Conservation (phyloP, 305 asterid genomes). For the Fraxinus latifolia region DNA sequence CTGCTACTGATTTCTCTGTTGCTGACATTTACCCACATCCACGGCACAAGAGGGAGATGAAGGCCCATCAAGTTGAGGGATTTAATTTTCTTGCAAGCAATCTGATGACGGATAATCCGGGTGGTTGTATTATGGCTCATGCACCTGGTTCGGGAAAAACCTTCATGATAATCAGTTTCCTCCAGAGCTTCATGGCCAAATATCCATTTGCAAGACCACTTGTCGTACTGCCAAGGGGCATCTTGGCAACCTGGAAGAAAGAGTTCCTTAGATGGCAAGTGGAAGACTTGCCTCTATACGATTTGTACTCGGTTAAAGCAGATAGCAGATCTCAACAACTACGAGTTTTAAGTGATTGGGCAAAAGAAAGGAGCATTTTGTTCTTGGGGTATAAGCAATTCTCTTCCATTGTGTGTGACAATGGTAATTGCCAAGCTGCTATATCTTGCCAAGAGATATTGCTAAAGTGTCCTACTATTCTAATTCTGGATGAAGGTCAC, state of each 20-base stretch:
- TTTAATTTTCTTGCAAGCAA: not conserved
- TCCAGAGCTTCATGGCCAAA: conserved; percentile 3
- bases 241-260: not conserved
- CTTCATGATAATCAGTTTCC: conserved; percentile 6
- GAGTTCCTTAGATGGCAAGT: not conserved
- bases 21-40: not conserved
- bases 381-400: conserved; percentile 89
- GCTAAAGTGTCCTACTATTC: conserved; percentile 63
- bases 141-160: conserved; percentile 2
- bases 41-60: not conserved
- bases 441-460: conserved; percentile 62
- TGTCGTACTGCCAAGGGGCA: not conserved
- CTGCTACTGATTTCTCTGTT: not conserved
- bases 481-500: conserved; percentile 93
- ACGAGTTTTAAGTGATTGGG: conserved; percentile 76
- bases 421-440: conserved; percentile 41
- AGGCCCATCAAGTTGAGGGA: not conserved
- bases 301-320: conserved; percentile 85
- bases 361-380: conserved; percentile 62
- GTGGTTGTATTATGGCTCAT: conserved; percentile 6
- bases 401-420: conserved; percentile 71
- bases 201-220: not conserved
- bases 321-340: conserved; percentile 76
- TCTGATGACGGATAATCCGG: not conserved
- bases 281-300: conserved; percentile 72